phyloP scores from a whole-genome alignment of 805 yeast species.

The Cephaloascus albidus region DNA sequence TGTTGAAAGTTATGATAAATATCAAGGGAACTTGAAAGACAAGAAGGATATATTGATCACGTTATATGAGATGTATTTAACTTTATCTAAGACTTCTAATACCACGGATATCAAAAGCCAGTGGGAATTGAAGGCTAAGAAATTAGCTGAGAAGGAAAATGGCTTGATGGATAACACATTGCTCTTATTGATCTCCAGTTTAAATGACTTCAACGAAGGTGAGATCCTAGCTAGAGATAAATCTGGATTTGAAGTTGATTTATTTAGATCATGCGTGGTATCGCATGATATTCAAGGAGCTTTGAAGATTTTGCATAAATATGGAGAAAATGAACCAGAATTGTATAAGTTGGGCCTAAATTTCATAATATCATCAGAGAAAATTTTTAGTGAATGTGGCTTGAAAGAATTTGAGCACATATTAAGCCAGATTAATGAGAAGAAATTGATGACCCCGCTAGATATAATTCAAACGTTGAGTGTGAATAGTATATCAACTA shows the following conservation, averaged over 20 bases:
- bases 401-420: conserved; percentile 37
- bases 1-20: conserved; percentile 63
- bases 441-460: conserved; percentile 55
- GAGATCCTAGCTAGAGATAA: conserved; percentile 30
- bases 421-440: conserved; percentile 40
- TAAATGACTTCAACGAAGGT: conserved; percentile 44
- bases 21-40: conserved; percentile 64
- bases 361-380: conserved; percentile 48
- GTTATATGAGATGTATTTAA: conserved; percentile 71
- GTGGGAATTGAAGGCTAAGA: conserved; percentile 63
- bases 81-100: conserved; percentile 36
- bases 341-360: conserved; percentile 58
- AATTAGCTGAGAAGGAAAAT: conserved; percentile 37
- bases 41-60: conserved; percentile 68
- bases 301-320: conserved; percentile 42
- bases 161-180: conserved; percentile 45
- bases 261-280: conserved; percentile 58
- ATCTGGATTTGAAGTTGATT: conserved; percentile 43
- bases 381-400: conserved; percentile 42
- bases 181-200: conserved; percentile 46
- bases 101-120: conserved; percentile 21
- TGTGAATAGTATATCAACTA: conserved; percentile 49
- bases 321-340: conserved; percentile 56
- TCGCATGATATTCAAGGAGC: conserved; percentile 50
- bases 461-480: conserved; percentile 70